Conservation (phyloP, 176 grass and related monocot genomes). For the Thinopyrum elongatum region DNA sequence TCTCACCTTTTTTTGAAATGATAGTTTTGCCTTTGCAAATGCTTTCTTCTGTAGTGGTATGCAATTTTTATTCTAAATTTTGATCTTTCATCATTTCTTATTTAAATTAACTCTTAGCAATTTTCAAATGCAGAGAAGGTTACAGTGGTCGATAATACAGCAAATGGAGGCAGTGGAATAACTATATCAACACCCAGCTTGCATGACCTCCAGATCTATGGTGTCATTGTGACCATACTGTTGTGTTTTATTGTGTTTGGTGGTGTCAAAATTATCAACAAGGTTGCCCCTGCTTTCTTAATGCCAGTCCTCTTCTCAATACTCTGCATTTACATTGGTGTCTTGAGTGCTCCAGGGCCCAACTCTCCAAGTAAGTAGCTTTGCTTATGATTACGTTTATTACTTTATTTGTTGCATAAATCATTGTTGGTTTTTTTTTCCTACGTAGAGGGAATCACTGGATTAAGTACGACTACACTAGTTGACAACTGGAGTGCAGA, state of each 20-base stretch:
- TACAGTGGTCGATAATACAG: slow-evolving; percentile 60
- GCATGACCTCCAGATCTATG: slow-evolving; percentile 93
- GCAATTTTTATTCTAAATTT: background rate
- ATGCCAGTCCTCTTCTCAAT: slow-evolving; percentile 88
- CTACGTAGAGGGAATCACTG: slow-evolving; percentile 67
- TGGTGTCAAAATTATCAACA: slow-evolving; percentile 96
- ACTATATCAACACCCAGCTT: slow-evolving; percentile 81
- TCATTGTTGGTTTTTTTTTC: background rate
- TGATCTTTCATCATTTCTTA: background rate
- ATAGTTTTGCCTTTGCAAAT: background rate
- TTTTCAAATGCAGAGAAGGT: slow-evolving; percentile 67
- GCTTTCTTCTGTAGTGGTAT: background rate
- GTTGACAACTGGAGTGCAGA: slow-evolving; percentile 76
- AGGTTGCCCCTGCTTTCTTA: slow-evolving; percentile 85
- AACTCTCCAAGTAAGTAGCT: slow-evolving; percentile 60
- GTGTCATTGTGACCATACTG: slow-evolving; percentile 79
- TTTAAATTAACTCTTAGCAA: slow-evolving; percentile 2
- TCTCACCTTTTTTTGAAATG: background rate
- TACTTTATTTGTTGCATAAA: background rate
- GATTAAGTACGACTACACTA: slow-evolving; percentile 65
- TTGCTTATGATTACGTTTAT: background rate
- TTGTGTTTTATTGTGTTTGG: slow-evolving; percentile 96
- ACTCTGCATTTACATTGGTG: slow-evolving; percentile 81
- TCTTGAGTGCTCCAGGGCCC: slow-evolving; percentile 59
- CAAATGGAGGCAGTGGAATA: slow-evolving; percentile 41